Base-by-base conservation (phyloP, 495 filamentous ascomycete species). In the Xylaria bambusicola region DNA sequence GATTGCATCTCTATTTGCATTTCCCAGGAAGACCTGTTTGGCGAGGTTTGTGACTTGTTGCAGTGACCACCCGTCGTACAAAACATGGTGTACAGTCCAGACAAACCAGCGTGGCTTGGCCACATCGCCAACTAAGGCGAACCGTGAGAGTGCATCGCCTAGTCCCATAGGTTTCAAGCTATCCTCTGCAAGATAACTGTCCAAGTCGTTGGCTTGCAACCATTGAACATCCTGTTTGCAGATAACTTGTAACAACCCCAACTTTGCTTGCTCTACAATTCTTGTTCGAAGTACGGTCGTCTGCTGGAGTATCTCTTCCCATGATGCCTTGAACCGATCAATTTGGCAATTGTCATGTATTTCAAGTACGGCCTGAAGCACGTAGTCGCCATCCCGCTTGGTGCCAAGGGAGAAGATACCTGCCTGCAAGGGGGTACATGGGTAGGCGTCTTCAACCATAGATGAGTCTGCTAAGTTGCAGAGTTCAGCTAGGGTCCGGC, bases 381-480 rank as follows among this genome's bases (percentile, higher is more conserved):
- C 29, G 29, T 33, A 33, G 29, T 33, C 29, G 10, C 29, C 29
- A 33, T 33, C 29, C 29, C 29, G 29, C 18, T 46, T 54, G 1
- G 35, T 23, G 18, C 18, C 40, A 20, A 62, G 62, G 46, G 66
- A 64, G 20, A 69, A 52, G 27, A 69, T 69, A 6, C 81, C 82
- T 60, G 82, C 74, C 55, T 86, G 84, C 72, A 86, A 79, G 2
- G 78, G 77, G n/a, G 82, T 80, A 56, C 82, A 84, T 23, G 80
- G 81, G 56, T 84, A 86, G 4, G 82, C 80, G 48, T 86, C 82
- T 61, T 84, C 71, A 46, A 87, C 10, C 29, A 10, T 33, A 5
- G 29, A 5, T 33, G 29, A 10, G 29, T 33, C 29, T 5, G 29
- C 29, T 33, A 33, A 10, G 29, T 33, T 5, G 29, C 29, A 33